These are phyloP conservation scores for Fusarium foetens DNA, from an alignment of 2,329 filamentous ascomycete genomes.

Conservation along the genomic window DNA sequence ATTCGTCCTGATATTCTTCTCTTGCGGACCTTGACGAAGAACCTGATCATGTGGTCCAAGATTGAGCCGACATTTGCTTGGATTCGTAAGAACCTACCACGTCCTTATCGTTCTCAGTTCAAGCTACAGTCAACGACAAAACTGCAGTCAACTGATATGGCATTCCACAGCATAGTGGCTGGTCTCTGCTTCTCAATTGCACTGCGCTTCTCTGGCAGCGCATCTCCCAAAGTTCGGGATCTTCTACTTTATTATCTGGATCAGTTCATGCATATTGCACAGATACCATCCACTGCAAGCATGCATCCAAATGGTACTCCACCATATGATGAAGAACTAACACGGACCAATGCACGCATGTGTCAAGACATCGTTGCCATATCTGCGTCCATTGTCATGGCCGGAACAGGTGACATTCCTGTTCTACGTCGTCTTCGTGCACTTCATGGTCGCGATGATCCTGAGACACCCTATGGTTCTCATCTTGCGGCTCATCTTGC, in stretches of 20 bases:
- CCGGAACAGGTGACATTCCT: conserved; percentile 88
- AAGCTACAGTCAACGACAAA: conserved; percentile 68
- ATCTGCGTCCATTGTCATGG: conserved; percentile 89
- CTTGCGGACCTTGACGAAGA: conserved; percentile 86
- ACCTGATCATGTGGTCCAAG: conserved; percentile 91
- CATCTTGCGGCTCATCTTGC: conserved; percentile 94
- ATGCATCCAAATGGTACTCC: conserved; percentile 46
- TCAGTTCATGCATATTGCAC: conserved; percentile 82
- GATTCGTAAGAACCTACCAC: conserved; percentile 79
- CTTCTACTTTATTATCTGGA: conserved; percentile 86
- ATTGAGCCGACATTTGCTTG: conserved; percentile 80
- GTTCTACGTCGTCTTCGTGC: conserved; percentile 87
- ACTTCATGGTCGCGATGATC: conserved; percentile 86
- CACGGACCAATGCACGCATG: conserved; percentile 84
- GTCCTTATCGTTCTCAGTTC: conserved; percentile 71
- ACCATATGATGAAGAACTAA: conserved; percentile 84
- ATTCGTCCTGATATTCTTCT: conserved; percentile 93
- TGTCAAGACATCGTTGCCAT: conserved; percentile 90
- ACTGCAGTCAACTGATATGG: conserved; percentile 83
- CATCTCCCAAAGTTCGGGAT: conserved; percentile 77
- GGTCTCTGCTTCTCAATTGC: conserved; percentile 87
- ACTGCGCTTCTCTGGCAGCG: conserved; percentile 78
- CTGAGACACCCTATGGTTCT: conserved; percentile 89
- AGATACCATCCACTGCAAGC: conserved; percentile 56
- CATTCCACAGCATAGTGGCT: conserved; percentile 91